phyloP scores from a whole-genome alignment of 176 grass and related monocot species.

The Ensete glaucum region DNA sequence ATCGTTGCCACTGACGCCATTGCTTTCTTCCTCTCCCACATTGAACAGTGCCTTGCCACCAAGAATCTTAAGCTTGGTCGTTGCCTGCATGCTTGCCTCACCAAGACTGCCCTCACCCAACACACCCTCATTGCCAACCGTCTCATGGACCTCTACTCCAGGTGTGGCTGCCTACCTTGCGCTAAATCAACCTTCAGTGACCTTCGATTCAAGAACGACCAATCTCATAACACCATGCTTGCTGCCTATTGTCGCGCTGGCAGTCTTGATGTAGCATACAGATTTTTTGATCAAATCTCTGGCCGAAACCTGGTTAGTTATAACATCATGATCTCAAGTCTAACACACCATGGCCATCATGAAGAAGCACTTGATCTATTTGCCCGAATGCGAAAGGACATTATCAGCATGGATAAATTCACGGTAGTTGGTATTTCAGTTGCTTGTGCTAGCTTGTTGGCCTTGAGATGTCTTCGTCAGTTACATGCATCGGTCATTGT shows the following conservation, averaged over 20 bases:
- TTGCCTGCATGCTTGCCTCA: slow-evolving; percentile 26
- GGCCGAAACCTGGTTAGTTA: slow-evolving; percentile 41
- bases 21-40: slow-evolving; percentile 23
- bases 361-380: slow-evolving; percentile 26
- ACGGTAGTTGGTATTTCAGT: slow-evolving; percentile 36
- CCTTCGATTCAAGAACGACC: slow-evolving; percentile 38
- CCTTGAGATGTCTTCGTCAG: slow-evolving; percentile 28
- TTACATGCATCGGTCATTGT: slow-evolving; percentile 30
- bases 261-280: slow-evolving; percentile 23
- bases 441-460: slow-evolving; percentile 30
- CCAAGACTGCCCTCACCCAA: slow-evolving; percentile 48
- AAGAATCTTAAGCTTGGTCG: slow-evolving; percentile 32
- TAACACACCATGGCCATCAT: slow-evolving; percentile 25
- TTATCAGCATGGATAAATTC: slow-evolving; percentile 33
- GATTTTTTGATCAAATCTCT: slow-evolving; percentile 42
- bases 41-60: slow-evolving; percentile 31
- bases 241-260: slow-evolving; percentile 9
- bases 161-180: slow-evolving; percentile 27
- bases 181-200: slow-evolving; percentile 27
- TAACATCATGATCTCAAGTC: slow-evolving; percentile 54
- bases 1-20: not conserved
- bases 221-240: slow-evolving; percentile 59
- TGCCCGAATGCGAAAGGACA: slow-evolving; percentile 24
- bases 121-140: slow-evolving; percentile 62
- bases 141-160: slow-evolving; percentile 34